A percentile compares a stretch with the other conserved stretches of the same genome.
Conservation (phyloP, 352 stramenopile species). For the Phytophthora brassicae region DNA sequence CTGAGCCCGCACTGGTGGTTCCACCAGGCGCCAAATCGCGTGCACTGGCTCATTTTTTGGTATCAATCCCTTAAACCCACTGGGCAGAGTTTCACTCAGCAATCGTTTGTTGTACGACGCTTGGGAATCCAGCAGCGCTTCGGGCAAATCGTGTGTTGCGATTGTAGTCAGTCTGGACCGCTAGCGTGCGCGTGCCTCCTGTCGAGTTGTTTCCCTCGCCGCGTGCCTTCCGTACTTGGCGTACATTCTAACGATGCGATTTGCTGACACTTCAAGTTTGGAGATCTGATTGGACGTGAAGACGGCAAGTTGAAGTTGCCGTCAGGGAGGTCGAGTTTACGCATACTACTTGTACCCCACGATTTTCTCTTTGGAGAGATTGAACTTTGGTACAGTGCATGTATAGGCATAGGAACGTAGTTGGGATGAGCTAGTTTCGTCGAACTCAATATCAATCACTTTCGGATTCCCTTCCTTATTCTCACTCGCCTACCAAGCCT, state of each 20-base stretch:
- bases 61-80: not conserved
- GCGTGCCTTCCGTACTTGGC: too few species aligned
- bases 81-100: not conserved
- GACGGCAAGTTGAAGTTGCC: slow-evolving; percentile 1
- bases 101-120: not conserved
- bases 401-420: not conserved
- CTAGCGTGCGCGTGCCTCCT: too few species aligned
- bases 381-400: too few species aligned
- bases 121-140: not conserved
- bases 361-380: not conserved
- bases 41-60: not conserved
- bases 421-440: not conserved
- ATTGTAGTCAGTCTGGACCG: too few species aligned
- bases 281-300: not conserved
- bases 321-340: not conserved
- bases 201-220: too few species aligned
- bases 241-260: too few species aligned
- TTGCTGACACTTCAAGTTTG: too few species aligned
- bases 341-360: not conserved
- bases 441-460: slow-evolving; percentile 3
- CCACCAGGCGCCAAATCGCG: not conserved
- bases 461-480: too few species aligned
- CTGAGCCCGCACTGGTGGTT: not conserved
- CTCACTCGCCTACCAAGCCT: too few species aligned
- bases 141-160: not conserved